Conservation (phyloP, 2,329 filamentous ascomycete species). For the Knufia petricola region DNA sequence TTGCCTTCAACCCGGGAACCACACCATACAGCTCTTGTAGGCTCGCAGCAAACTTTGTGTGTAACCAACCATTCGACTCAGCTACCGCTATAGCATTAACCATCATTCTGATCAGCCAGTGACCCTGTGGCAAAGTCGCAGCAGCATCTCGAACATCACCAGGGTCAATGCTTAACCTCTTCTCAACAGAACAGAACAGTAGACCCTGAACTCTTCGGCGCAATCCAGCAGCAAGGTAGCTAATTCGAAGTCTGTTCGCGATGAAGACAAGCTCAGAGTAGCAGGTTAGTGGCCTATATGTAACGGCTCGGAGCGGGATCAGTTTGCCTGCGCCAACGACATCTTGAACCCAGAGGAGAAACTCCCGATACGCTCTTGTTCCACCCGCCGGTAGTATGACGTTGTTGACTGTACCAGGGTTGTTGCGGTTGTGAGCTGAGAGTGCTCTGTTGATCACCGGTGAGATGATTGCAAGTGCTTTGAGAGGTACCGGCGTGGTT, state of each 20-base stretch:
- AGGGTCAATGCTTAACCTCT: neutral
- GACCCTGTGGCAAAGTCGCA: neutral
- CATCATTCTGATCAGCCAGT: neutral
- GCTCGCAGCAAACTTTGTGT: neutral
- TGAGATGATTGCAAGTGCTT: neutral
- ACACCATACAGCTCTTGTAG: neutral
- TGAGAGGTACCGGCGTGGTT: neutral
- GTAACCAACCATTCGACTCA: neutral
- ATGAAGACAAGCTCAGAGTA: conserved; percentile 1
- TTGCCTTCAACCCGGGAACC: neutral
- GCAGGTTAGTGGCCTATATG: neutral
- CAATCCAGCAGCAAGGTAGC: neutral
- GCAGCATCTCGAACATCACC: neutral
- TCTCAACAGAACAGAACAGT: neutral
- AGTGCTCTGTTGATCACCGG: neutral
- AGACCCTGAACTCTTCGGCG: neutral
- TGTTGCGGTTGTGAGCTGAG: neutral
- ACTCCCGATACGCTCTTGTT: neutral
- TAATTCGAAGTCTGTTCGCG: conserved; percentile 1
- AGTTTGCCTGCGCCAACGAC: neutral
- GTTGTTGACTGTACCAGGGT: neutral
- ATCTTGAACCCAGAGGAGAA: neutral
- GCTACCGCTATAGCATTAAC: neutral
- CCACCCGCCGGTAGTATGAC: neutral
- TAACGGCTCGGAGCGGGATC: neutral